A percentile compares a stretch with the other conserved stretches of the same genome.
phyloP scores from a whole-genome alignment of 2,329 filamentous ascomycete genomes.

The Boeremia lycopersici region DNA sequence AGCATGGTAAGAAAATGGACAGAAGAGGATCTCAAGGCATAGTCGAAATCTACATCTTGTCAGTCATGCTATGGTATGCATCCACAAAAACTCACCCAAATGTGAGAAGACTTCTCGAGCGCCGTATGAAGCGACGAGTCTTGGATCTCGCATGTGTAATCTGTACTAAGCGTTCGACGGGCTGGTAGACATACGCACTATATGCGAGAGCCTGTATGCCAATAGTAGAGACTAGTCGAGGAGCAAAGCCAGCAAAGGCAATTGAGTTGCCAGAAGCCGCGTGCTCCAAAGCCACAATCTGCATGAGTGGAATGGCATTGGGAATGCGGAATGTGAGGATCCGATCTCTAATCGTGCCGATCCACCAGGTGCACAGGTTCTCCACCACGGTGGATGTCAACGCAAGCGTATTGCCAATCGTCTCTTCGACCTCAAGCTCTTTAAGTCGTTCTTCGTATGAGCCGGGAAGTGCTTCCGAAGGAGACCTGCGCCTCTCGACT shows the following conservation, averaged over 20 bases:
- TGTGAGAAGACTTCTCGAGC: conserved; percentile 27
- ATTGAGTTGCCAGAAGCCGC: conserved; percentile 28
- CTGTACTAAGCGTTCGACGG: conserved; percentile 37
- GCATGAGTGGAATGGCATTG: conserved; percentile 28
- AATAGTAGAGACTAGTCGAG: conserved; percentile 29
- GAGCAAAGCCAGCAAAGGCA: conserved; percentile 35
- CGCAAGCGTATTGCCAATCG: conserved; percentile 33
- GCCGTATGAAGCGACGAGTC: conserved; percentile 29
- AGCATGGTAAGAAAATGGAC: conserved; percentile 42
- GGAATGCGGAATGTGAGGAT: conserved; percentile 39
- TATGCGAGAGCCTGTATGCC: conserved; percentile 29
- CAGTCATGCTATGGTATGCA: not conserved
- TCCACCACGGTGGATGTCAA: conserved; percentile 31
- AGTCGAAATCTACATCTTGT: conserved; percentile 33
- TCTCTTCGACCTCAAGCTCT: conserved; percentile 40
- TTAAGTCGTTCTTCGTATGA: conserved; percentile 37
- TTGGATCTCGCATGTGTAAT: conserved; percentile 26
- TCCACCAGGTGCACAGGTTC: conserved; percentile 45
- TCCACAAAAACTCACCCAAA: conserved; percentile 24
- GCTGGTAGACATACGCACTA: conserved; percentile 28
- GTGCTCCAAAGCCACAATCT: conserved; percentile 33
- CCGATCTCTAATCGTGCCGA: conserved; percentile 39
- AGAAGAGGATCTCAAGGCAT: conserved; percentile 36
- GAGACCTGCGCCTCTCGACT: conserved; percentile 48
- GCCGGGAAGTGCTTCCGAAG: conserved; percentile 33